A percentile compares a stretch with the other conserved stretches of the same genome.
phyloP scores from a whole-genome alignment of 306 rosid species.

The Malus asiatica region DNA sequence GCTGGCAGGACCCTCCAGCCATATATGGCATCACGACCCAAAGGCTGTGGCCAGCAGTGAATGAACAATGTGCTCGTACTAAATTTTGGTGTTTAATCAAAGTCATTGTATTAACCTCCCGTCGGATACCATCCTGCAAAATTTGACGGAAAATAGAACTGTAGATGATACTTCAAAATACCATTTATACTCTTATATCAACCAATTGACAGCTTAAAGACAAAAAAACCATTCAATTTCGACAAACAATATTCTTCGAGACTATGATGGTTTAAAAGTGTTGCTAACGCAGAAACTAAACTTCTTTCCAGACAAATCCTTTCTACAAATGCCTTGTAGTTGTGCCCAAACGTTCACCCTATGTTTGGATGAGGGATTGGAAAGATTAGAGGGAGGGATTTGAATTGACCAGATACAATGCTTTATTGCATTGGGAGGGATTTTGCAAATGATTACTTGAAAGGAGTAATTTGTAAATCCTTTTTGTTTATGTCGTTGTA shows the following conservation, averaged over 20 bases:
- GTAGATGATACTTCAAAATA: neutral
- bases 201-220: neutral
- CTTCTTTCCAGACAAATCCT: neutral
- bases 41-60: constrained; percentile 81
- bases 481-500: too few relatives aligned
- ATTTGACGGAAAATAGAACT: constrained; percentile 17
- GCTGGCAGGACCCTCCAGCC: constrained; percentile 97
- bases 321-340: neutral
- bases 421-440: too few relatives aligned
- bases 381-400: too few relatives aligned
- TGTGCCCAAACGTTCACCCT: neutral
- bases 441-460: too few relatives aligned
- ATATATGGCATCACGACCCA: constrained; percentile 99
- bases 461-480: too few relatives aligned
- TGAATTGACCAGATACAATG: too few relatives aligned
- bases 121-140: constrained; percentile 85
- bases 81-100: constrained; percentile 81
- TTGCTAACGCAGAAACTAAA: neutral
- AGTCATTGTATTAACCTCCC: constrained; percentile 87
- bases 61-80: constrained; percentile 86
- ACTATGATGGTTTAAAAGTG: neutral
- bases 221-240: neutral
- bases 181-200: neutral
- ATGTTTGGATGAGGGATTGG: too few relatives aligned
- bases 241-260: neutral